phyloP scores from a whole-genome alignment of 2,329 filamentous ascomycete species.

The Aspergillus piperis region DNA sequence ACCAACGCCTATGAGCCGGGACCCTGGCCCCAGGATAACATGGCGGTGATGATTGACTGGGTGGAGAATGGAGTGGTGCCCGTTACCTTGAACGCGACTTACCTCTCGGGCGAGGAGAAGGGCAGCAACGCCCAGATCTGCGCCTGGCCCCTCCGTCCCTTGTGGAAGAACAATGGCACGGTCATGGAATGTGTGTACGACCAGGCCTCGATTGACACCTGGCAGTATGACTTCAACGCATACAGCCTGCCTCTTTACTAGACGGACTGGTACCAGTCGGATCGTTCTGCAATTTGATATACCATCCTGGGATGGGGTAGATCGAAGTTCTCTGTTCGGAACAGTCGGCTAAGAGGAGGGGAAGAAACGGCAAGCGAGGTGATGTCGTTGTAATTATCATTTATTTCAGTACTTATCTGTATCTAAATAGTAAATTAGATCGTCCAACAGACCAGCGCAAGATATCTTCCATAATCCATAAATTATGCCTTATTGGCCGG shows the following conservation, averaged over 20 bases:
- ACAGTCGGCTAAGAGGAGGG: too few relatives aligned
- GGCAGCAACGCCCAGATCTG: slow-evolving; percentile 37
- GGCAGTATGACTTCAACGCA: slow-evolving; percentile 17
- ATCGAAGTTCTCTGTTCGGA: too few relatives aligned
- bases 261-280: too few relatives aligned
- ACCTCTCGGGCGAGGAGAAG: slow-evolving; percentile 30
- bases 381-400: too few relatives aligned
- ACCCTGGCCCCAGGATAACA: slow-evolving; percentile 49
- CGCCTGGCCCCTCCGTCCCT: slow-evolving; percentile 35
- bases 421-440: too few relatives aligned
- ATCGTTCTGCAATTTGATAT: too few relatives aligned
- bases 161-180: slow-evolving; percentile 23
- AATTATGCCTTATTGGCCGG: too few relatives aligned
- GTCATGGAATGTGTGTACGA: slow-evolving; percentile 16
- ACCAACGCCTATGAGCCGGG: slow-evolving; percentile 49
- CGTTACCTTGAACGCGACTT: slow-evolving; percentile 45
- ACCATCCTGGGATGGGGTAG: too few relatives aligned
- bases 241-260: slow-evolving; percentile 20
- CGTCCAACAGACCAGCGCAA: too few relatives aligned
- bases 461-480: too few relatives aligned
- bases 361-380: too few relatives aligned
- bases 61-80: slow-evolving; percentile 53
- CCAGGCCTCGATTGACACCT: slow-evolving; percentile 19
- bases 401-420: too few relatives aligned
- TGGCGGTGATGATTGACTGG: slow-evolving; percentile 53